Evolutionary conservation across 2,329 filamentous ascomycete genomes (phyloP).

Genomic region (Sclerotinia subarctica): DNA sequence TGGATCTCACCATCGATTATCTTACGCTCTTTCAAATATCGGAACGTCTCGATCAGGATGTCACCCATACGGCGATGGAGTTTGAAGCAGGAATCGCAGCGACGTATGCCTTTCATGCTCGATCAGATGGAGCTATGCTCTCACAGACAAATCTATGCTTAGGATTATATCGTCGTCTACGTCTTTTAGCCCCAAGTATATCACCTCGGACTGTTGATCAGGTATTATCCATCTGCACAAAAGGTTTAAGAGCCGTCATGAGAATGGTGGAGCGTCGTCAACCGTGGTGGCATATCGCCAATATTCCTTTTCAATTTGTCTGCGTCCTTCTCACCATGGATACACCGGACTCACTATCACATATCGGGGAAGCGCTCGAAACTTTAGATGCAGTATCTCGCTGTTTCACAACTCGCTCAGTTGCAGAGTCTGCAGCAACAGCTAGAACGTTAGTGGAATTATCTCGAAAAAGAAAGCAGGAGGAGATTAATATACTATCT

Average conservation of each 20-base stretch:
- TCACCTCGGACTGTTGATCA: slow-evolving; percentile 7
- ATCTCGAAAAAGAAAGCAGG: slow-evolving; percentile 24
- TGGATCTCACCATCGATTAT: slow-evolving; percentile 14
- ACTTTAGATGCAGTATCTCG: slow-evolving; percentile 25
- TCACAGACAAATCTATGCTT: slow-evolving; percentile 13
- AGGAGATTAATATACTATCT: slow-evolving; percentile 19
- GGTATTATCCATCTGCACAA: background rate
- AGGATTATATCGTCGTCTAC: slow-evolving; percentile 15
- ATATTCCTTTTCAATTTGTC: slow-evolving; percentile 28
- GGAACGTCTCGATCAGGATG: slow-evolving; percentile 13
- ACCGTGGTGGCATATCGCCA: slow-evolving; percentile 31
- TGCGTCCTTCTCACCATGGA: slow-evolving; percentile 29
- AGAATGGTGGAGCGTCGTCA: slow-evolving; percentile 23
- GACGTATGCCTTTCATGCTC: background rate
- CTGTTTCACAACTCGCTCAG: slow-evolving; percentile 25
- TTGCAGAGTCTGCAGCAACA: slow-evolving; percentile 29
- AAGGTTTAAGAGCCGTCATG: slow-evolving; percentile 24
- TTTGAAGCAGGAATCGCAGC: slow-evolving; percentile 16
- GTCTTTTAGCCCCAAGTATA: slow-evolving; percentile 7
- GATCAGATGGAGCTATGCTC: slow-evolving; percentile 13
- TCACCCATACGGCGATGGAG: background rate
- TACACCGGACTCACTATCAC: slow-evolving; percentile 26
- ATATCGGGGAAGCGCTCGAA: slow-evolving; percentile 27
- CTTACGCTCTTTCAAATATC: slow-evolving; percentile 13
- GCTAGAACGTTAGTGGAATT: slow-evolving; percentile 28